A percentile compares a stretch with the other conserved stretches of the same genome.
Evolutionary conservation across 1,139 yeast species (phyloP).

Genomic region (Groenewaldozyma auringiensis): DNA sequence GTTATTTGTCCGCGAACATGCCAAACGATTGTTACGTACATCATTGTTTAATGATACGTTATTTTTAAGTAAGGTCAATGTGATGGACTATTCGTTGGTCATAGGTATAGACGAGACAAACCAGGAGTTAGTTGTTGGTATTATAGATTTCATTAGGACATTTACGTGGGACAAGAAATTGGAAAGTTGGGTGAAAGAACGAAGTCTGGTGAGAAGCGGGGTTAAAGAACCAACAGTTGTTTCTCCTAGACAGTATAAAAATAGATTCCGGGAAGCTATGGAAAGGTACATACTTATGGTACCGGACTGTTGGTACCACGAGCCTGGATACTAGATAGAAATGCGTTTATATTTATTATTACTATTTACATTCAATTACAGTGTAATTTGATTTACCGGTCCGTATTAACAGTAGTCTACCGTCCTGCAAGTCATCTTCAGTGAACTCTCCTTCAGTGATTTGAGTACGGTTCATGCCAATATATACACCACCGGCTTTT

Average conservation of each 20-base stretch:
- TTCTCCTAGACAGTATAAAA: slow-evolving; percentile 91
- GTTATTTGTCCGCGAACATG: slow-evolving; percentile 85
- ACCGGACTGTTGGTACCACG: slow-evolving; percentile 50
- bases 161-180: slow-evolving; percentile 98
- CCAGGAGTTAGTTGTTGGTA: slow-evolving; percentile 77
- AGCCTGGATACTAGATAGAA: slow-evolving; percentile 6
- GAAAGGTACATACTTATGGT: slow-evolving; percentile 90
- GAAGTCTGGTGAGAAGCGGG: slow-evolving; percentile 75
- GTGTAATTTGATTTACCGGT: slow-evolving; percentile 49
- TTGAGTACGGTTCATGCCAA: slow-evolving; percentile 57
- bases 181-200: slow-evolving; percentile 97
- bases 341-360: slow-evolving; percentile 1
- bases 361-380: slow-evolving; percentile 15
- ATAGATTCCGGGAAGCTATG: slow-evolving; percentile 95
- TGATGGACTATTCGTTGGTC: slow-evolving; percentile 95
- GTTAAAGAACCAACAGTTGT: slow-evolving; percentile 95
- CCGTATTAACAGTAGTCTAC: slow-evolving; percentile 54
- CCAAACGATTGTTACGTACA: slow-evolving; percentile 74
- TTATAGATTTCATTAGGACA: slow-evolving; percentile 89
- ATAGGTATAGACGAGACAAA: slow-evolving; percentile 78
- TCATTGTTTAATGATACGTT: slow-evolving; percentile 93
- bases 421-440: slow-evolving; percentile 49
- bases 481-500: slow-evolving; percentile 62
- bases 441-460: slow-evolving; percentile 45
- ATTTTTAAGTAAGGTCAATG: slow-evolving; percentile 93